Evolutionary conservation across 202 grass and related monocot genomes (phyloP).

Genomic region (Brachypodium distachyon): DNA sequence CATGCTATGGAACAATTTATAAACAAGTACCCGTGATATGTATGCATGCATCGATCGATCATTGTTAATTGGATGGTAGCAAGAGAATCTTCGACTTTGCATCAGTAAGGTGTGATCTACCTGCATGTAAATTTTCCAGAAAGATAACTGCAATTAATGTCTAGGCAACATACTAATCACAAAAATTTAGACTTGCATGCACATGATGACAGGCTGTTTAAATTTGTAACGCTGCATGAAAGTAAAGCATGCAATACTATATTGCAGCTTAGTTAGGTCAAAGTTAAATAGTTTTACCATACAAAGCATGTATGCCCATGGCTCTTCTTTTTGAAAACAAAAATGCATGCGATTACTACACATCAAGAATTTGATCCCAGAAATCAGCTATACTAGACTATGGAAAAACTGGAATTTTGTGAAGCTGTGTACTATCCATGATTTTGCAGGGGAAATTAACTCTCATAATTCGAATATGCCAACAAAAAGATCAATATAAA

Average conservation of each 20-base stretch:
- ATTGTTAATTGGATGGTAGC: neutral
- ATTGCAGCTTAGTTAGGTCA: neutral
- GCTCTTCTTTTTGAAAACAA: neutral
- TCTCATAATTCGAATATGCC: neutral
- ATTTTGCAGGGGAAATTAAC: neutral
- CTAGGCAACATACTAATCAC: neutral
- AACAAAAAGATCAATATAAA: neutral
- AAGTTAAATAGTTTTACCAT: neutral
- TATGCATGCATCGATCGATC: neutral
- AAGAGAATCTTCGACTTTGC: neutral
- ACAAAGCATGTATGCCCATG: too few relatives aligned
- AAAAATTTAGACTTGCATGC: neutral
- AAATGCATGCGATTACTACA: neutral
- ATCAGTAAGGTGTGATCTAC: neutral
- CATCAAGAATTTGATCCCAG: neutral
- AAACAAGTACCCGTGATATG: neutral
- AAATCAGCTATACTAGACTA: neutral
- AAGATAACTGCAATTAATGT: neutral
- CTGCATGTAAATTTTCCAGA: neutral
- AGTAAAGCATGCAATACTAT: conserved; percentile 44
- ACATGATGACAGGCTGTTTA: neutral
- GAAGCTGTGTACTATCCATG: neutral
- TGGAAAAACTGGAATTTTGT: neutral
- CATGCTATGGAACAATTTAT: neutral
- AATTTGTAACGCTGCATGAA: neutral